These are phyloP conservation scores for Amanita rubescens DNA, from an alignment of 768 basidiomycete genomes.

Conservation along the genomic window DNA sequence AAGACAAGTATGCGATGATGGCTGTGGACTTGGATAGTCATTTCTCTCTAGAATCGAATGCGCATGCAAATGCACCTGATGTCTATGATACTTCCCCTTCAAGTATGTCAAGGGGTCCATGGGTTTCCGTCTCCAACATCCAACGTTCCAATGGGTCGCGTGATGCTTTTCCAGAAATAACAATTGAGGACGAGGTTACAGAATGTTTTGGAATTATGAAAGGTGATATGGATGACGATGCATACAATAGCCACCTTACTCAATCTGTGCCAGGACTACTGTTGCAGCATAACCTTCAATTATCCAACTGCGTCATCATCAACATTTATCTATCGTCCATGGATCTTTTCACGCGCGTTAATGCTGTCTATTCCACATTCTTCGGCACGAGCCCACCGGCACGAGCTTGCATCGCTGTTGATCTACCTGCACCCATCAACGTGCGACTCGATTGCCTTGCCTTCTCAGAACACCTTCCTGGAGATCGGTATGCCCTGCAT, in stretches of 20 bases:
- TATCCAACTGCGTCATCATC: constrained; percentile 65
- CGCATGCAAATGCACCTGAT: constrained; percentile 6
- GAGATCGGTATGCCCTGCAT: constrained; percentile 70
- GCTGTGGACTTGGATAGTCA: not conserved
- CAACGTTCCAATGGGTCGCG: constrained; percentile 15
- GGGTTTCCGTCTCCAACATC: constrained; percentile 65
- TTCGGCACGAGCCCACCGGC: constrained; percentile 92
- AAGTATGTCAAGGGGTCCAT: constrained; percentile 34
- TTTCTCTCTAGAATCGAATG: not conserved
- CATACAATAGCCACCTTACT: not conserved
- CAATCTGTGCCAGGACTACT: constrained; percentile 40
- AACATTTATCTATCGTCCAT: constrained; percentile 82
- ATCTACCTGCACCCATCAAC: constrained; percentile 48
- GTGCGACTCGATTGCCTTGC: constrained; percentile 79
- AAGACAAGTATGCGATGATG: constrained; percentile 30
- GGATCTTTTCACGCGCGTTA: constrained; percentile 69
- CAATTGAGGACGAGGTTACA: constrained; percentile 65
- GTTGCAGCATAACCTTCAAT: constrained; percentile 33
- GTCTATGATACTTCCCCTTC: not conserved
- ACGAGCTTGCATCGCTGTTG: constrained; percentile 86
- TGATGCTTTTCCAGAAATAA: constrained; percentile 16
- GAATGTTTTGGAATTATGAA: constrained; percentile 58
- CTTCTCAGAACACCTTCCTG: constrained; percentile 32
- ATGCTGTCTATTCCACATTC: constrained; percentile 69
- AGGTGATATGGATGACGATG: constrained; percentile 27